Base-by-base conservation (phyloP, 495 filamentous ascomycete species). In the Talaromyces thailandensis region DNA sequence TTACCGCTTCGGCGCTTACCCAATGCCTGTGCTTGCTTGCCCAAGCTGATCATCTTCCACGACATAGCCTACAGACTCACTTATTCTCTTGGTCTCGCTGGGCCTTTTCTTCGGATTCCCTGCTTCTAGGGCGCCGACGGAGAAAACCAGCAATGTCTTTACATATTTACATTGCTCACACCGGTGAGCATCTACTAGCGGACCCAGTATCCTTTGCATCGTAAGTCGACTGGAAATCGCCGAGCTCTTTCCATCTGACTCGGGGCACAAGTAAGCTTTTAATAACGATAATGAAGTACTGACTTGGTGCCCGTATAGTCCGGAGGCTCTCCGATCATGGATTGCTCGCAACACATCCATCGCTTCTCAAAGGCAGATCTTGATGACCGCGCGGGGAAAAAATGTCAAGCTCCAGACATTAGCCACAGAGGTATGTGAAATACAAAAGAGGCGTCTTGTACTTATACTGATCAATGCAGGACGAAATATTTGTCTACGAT, bases 401-500 rank as follows among this genome's bases (percentile, higher is more conserved):
- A 86, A 91, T 61, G 81, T 91, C 64, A 91, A 89, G 73, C 76
- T 84, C 26, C 89, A 91, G 69, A 85, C 85, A 12, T 81, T 95
- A 31, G 79, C 84, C 57, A 83, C 82, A 8, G 92, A 96, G 82
- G 91, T 91, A 79, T 21, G 82, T 69, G 11, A 18, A 48, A 63
- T 64, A 26, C 28, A n/a, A n/a, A n/a, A n/a, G 61, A 32, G 31
- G 43, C 14, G 40, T 24, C 14, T 52, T 64, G 23, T 43, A 12
- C 26, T 11, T 29, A 37, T 26, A 28, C 61, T 29, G 21, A 57
- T 67, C 69, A 64, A 60, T 4, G 58, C 64, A 96, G 89, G 88
- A 82, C 62, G 91, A 96, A 70, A 86, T 97, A 63, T 95, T 90
- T 67, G 83, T 96, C 35, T 97, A 93, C 71, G 89, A 94, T 72